Evolutionary conservation across 179 eudicot genomes (phyloP), one percentile per base, ranked within the genome.

Genomic region (Spergularia azorica): DNA sequence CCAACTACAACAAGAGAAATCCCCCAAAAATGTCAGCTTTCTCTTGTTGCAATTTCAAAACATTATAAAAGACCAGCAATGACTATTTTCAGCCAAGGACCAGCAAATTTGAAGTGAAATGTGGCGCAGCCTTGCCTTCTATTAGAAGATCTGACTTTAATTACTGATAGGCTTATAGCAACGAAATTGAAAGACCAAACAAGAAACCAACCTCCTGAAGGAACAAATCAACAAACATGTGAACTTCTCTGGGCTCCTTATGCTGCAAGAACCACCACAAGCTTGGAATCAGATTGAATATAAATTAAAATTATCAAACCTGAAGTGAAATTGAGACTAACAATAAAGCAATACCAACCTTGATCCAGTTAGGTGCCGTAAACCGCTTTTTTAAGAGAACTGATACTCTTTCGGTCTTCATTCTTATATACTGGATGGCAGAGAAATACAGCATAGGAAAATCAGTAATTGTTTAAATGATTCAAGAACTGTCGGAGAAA

Each of bases 221-320:
- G 84, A 96, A 91, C 78, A 96, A 70, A 82, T 96, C 98, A 80
- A 94, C 99, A 79, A 94, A 96, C 98, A 96, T 96, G 80, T 96
- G 98, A 79, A 96, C 99, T 89, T 96, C 99, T 86, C 99, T 91
- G 32, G 99, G 99, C 84, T 94, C 99, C 85, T 96, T 96, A 87
- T 96, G 99, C 99, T 96, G 88, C 59, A 80, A 39, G 72, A 79
- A 83, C 50, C 83, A 80, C 68, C 71, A 83, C n/a, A 73, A 67
- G 54, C 8, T 59, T 62, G 12, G 41, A 0, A 55, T 78, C 75
- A 81, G 73, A 69, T 70, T 75, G 50, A 56, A 32, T 63, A 16
- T 6, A 43, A 43, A 58, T 13, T 59, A 43, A 59, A 74, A 51
- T 66, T 73, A 63, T 54, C 61, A 56, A 68, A 36, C 20, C n/a